Evolutionary conservation across 495 filamentous ascomycete genomes (phyloP), one percentile per base, ranked within the genome.

Genomic region (Penicillium odoratum): DNA sequence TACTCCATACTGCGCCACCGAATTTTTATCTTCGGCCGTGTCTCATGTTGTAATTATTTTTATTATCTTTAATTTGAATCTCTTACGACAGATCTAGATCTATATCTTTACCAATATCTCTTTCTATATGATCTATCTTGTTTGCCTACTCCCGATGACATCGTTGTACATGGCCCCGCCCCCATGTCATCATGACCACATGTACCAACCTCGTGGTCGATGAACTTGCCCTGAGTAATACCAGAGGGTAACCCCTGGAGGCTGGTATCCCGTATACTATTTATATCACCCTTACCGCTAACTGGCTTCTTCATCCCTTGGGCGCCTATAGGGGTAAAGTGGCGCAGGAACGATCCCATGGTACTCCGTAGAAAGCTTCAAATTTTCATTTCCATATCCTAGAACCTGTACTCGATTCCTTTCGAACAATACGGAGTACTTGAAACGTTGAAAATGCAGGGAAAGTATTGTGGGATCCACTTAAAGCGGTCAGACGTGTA

Each of bases 1-100:
- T 55, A 56, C 51, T 53, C 55, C 58, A 64, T 55, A 55, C 58
- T 60, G 62, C 62, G 62, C 62, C 62, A 64, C 58, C 51, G 43
- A 9, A 44, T 64, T 58, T 47, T 56, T 59, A 31, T 55, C 48
- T 30, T 44, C 51, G n/a, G 25, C 16, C 38, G n/a, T 57, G 61
- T 64, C 61, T 64, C 61, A 60, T 29, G 28, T 30, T 16, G 6
- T n/a, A 10, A 10, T 13, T 46, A 5, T 46, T 46, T 7, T 26
- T 21, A 4, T 26, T 28, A 4, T 43, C 15, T 15, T 13, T 43
- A 11, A 13, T 11, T 5, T 5, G n/a, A 33, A 11, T 10, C 38
- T 15, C 38, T 40, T 15, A 13, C 15, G 38, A 40, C 16, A 40
- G 38, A 40, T 40, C 38, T 40, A 15, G 38, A 40, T 40, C 9